A percentile compares a stretch with the other conserved stretches of the same genome.
These are phyloP conservation scores for Scheffersomyces stipitis DNA, from an alignment of 805 yeast species.

Conservation along the genomic window DNA sequence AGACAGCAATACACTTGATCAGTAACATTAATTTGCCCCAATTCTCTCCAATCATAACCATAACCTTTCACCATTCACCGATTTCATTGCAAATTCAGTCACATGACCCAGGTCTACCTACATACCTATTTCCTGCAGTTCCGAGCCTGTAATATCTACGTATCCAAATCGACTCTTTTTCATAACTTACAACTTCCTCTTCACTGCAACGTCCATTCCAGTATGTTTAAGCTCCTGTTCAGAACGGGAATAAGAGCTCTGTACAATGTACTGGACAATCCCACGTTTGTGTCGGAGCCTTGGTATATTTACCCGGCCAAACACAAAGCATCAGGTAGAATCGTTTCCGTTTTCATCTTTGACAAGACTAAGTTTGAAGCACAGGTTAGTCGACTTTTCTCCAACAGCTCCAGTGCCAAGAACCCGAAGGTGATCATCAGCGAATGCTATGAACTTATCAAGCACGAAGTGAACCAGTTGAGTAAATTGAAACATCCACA, in stretches of 20 bases:
- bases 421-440: conserved; percentile 52
- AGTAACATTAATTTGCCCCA: too few species aligned
- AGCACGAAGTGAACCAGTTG: conserved; percentile 66
- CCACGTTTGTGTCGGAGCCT: conserved; percentile 71
- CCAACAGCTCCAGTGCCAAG: conserved; percentile 31
- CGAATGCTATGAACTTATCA: conserved; percentile 65
- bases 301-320: conserved; percentile 90
- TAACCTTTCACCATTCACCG: too few species aligned
- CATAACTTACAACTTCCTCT: too few species aligned
- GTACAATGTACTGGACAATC: conserved; percentile 68
- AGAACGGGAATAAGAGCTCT: conserved; percentile 61
- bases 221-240: conserved; percentile 55
- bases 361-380: conserved; percentile 76
- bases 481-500: conserved; percentile 89
- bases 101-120: too few species aligned
- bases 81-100: too few species aligned
- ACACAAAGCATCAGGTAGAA: conserved; percentile 56
- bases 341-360: conserved; percentile 81
- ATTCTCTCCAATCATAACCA: too few species aligned
- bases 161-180: too few species aligned
- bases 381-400: conserved; percentile 40
- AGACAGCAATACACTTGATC: too few species aligned
- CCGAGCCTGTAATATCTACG: too few species aligned
- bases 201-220: too few species aligned
- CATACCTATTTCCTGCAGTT: too few species aligned